Evolutionary conservation across 2,329 filamentous ascomycete genomes (phyloP).

Genomic region (Epichloe aotearoae): DNA sequence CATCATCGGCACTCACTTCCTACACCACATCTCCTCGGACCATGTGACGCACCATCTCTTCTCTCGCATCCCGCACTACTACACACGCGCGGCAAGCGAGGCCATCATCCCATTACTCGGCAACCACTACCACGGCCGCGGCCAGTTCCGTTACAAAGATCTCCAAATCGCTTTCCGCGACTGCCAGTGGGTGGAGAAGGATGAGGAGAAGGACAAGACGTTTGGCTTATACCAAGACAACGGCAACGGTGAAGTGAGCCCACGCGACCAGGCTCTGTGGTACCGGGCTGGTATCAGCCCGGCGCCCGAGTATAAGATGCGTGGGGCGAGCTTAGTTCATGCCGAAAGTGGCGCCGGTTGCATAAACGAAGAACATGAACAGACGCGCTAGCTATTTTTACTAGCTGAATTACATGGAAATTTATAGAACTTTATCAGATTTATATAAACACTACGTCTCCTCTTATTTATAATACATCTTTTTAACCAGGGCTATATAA

Average conservation of each 20-base stretch:
- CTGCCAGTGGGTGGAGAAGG: neutral
- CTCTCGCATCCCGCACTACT: constrained; percentile 27
- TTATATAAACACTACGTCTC: no score
- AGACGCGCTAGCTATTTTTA: no score
- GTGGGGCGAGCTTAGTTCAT: neutral
- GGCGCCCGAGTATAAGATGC: constrained; percentile 1
- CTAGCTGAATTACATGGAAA: no score
- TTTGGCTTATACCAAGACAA: neutral
- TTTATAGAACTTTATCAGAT: no score
- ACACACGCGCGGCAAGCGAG: constrained; percentile 39
- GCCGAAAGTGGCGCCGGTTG: neutral
- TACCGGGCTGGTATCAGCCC: constrained; percentile 1
- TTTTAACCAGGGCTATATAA: no score
- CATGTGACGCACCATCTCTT: constrained; percentile 51
- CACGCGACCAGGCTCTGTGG: neutral
- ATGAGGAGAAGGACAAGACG: neutral
- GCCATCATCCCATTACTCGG: constrained; percentile 85
- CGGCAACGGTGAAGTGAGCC: neutral
- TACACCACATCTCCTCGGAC: constrained; percentile 48
- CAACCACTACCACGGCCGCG: constrained; percentile 57
- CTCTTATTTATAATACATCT: no score
- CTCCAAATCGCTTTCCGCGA: neutral
- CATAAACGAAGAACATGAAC: no score
- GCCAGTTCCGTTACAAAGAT: neutral
- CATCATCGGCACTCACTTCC: constrained; percentile 46